Base-by-base conservation (phyloP, 2,329 filamentous ascomycete genomes). In the Apiospora phragmitis region DNA sequence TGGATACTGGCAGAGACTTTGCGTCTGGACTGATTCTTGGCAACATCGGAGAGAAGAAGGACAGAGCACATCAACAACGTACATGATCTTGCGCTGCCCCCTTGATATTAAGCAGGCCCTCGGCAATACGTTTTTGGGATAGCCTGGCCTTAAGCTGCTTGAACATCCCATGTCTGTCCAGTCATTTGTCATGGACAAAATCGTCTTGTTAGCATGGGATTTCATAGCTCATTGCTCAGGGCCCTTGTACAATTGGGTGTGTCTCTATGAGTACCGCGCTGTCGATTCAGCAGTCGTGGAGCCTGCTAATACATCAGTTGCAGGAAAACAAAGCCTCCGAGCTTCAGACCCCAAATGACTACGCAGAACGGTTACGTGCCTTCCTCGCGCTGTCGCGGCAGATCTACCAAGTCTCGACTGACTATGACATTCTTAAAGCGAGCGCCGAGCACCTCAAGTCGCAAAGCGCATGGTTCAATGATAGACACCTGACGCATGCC, bases 381-480 rank as follows among this genome's bases (percentile, higher is more conserved):
- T 70, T 72, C 26, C 59, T 72, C 5, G 41, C 71, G 14, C 65
- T 72, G 41, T 24, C 71, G 16, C 65, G 69, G 21, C 71, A 72
- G 32, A 70, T 72, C 32, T 67, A 72, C 26, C 69, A 72, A 59
- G 66, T 70, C 41, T 72, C 69, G 7, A 72, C 69, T 9, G 71
- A 72, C 66, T 69, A 70, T 43, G 65, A 72, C 45, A 72, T 72
- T 21, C 49, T 72, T 1, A 21, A 26, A 14, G 49, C 65, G 1
- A 72, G 69, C 51, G 69, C 49, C 55, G 65, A 70, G 66, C 51
- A 70, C 43, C 66, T 70, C 29, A 35, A 67, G 66, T 42, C 24
- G n/a, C 71, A 72, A 47, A 32, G 41, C 18, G 9, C 1, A 3
- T 72, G 69, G 69, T 68, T 65, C 51, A 32, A 14, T 14, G 43